These are phyloP conservation scores for Aureobasidium sp. DNA, from an alignment of 2,329 filamentous ascomycete genomes.

Conservation along the genomic window DNA sequence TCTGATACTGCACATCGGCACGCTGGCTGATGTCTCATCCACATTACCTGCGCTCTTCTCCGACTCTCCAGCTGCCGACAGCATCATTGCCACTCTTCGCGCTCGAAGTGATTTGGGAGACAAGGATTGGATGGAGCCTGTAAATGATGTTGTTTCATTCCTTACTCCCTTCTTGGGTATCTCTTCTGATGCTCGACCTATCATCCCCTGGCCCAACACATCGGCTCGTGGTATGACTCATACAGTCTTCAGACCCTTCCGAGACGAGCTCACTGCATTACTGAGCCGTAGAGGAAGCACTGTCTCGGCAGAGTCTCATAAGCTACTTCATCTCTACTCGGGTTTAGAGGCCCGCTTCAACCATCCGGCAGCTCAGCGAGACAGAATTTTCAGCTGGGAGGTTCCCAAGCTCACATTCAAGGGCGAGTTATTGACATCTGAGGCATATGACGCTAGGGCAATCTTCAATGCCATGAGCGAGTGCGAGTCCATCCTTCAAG, in stretches of 20 bases:
- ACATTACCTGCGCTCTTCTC: constrained; percentile 9
- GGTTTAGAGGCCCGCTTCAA: not conserved
- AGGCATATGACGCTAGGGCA: not conserved
- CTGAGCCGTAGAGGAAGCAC: not conserved
- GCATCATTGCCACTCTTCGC: not conserved
- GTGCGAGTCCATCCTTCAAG: not conserved
- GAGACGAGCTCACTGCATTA: not conserved
- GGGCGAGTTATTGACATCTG: not conserved
- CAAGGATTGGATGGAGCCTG: constrained; percentile 11
- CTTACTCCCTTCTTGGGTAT: constrained; percentile 1
- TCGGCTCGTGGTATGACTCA: constrained; percentile 8
- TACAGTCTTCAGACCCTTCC: constrained; percentile 1
- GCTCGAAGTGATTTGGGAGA: not conserved
- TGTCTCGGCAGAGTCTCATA: not conserved
- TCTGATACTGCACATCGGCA: constrained; percentile 1
- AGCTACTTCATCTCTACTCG: not conserved
- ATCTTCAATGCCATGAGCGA: not conserved
- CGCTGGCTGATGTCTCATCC: not conserved
- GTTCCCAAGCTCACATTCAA: constrained; percentile 1
- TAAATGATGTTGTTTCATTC: constrained; percentile 8
- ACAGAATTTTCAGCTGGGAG: not conserved
- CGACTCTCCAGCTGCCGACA: not conserved
- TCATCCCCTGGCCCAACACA: constrained; percentile 9
- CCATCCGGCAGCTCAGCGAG: not conserved
- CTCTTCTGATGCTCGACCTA: not conserved